A percentile compares a stretch with the other conserved stretches of the same genome.
Conservation (phyloP, 352 stramenopile species). For the Pythium sp. region DNA sequence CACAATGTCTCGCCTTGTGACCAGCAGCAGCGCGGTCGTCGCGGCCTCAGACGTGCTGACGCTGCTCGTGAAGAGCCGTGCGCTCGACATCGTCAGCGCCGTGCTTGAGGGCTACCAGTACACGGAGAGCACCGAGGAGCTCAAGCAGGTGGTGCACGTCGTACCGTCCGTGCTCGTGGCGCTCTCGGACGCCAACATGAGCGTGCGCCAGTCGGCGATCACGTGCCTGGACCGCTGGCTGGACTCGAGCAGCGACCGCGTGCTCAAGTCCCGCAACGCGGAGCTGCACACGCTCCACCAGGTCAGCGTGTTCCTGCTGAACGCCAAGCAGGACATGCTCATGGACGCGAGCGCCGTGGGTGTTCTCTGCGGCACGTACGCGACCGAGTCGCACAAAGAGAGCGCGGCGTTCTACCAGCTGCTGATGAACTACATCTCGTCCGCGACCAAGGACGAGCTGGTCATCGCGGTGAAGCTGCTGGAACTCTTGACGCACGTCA, state of each 20-base stretch:
- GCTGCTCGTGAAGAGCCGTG: constrained; percentile 54
- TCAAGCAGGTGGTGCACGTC: constrained; percentile 39
- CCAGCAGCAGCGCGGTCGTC: constrained; percentile 18
- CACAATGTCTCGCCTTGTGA: constrained; percentile 54
- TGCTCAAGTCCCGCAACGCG: constrained; percentile 20
- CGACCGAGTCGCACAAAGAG: constrained; percentile 21
- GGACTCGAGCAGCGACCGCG: constrained; percentile 23
- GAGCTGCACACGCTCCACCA: constrained; percentile 34
- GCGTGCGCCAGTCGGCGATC: constrained; percentile 60
- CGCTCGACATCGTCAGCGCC: constrained; percentile 65
- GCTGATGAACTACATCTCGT: constrained; percentile 47
- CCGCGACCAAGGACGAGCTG: constrained; percentile 40
- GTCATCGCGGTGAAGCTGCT: constrained; percentile 57
- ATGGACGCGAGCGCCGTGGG: constrained; percentile 67
- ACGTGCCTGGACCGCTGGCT: constrained; percentile 60
- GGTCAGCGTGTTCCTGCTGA: constrained; percentile 42
- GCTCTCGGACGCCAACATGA: constrained; percentile 40
- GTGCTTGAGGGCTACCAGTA: constrained; percentile 54
- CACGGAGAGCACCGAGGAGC: constrained; percentile 35
- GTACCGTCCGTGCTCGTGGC: constrained; percentile 71
- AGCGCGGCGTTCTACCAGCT: constrained; percentile 42
- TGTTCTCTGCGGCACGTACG: constrained; percentile 50
- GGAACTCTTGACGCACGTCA: constrained; percentile 53
- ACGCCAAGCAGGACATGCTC: constrained; percentile 68
- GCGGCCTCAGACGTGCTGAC: constrained; percentile 34